Percentiles rank a stretch among this genome's conserved stretches.
Conservation (phyloP, 2,329 filamentous ascomycete genomes). For the Fusarium sambucinum region DNA sequence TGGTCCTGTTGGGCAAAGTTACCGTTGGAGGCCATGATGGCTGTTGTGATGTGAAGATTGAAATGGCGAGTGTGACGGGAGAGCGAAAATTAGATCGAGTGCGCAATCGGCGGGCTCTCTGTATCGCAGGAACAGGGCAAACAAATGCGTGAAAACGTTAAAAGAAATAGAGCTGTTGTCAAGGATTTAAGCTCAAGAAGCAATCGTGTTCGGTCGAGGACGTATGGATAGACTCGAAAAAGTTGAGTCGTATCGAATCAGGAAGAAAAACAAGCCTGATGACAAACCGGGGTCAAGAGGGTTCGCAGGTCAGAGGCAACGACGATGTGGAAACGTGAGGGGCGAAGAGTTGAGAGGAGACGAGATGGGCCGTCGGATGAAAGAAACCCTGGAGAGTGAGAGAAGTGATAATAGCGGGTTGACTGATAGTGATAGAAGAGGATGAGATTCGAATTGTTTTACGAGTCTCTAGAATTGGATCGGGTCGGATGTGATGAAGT, state of each 20-base stretch:
- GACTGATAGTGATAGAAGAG: slow-evolving; percentile 21
- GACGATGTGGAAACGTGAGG: slow-evolving; percentile 43
- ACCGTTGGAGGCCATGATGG: slow-evolving; percentile 69
- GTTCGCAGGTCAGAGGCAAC: slow-evolving; percentile 34
- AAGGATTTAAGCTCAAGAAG: slow-evolving; percentile 22
- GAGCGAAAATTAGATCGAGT: slow-evolving; percentile 40
- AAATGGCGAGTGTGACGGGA: slow-evolving; percentile 29
- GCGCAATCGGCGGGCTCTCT: slow-evolving; percentile 35
- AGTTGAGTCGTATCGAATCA: slow-evolving; percentile 25
- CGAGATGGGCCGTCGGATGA: slow-evolving; percentile 32
- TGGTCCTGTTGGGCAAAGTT: slow-evolving; percentile 61
- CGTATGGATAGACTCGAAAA: slow-evolving; percentile 12
- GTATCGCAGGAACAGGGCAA: slow-evolving; percentile 35
- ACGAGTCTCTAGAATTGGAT: slow-evolving; percentile 28
- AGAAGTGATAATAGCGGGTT: slow-evolving; percentile 26
- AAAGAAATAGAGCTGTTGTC: slow-evolving; percentile 12
- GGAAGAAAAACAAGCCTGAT: slow-evolving; percentile 40
- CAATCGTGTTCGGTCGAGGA: slow-evolving; percentile 32
- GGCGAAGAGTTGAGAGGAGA: slow-evolving; percentile 37
- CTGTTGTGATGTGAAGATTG: slow-evolving; percentile 35
- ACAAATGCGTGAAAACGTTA: slow-evolving; percentile 25
- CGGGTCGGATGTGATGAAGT: slow-evolving; percentile 30
- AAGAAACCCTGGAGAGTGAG: slow-evolving; percentile 27
- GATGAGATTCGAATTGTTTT: slow-evolving; percentile 27
- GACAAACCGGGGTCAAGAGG: slow-evolving; percentile 41